phyloP scores from a whole-genome alignment of 768 basidiomycete species.

The Agaricus bisporus region DNA sequence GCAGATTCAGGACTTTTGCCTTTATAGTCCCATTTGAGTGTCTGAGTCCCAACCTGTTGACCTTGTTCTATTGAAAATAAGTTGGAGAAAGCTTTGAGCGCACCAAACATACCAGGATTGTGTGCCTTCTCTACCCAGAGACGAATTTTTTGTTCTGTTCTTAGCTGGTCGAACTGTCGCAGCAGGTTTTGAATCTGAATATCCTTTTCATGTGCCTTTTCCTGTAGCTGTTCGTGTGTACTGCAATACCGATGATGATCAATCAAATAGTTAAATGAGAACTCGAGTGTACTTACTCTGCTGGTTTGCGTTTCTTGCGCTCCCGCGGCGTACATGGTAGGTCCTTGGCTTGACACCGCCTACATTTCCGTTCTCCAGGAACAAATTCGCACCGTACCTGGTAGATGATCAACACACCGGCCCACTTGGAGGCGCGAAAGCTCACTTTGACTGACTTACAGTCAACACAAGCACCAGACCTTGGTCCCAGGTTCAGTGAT shows the following conservation, averaged over 20 bases:
- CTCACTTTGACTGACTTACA: conserved; percentile 52
- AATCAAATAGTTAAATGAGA: not conserved
- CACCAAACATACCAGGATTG: conserved; percentile 1
- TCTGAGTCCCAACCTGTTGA: not conserved
- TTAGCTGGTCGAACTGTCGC: conserved; percentile 35
- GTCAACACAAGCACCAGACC: conserved; percentile 48
- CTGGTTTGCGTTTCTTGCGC: conserved; percentile 53
- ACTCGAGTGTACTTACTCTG: conserved; percentile 34
- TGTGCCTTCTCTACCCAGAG: conserved; percentile 32
- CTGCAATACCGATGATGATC: conserved; percentile 19
- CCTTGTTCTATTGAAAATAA: too few species aligned
- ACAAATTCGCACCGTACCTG: conserved; percentile 50
- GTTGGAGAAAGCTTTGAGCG: not conserved
- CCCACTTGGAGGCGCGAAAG: too few species aligned
- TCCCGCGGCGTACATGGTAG: conserved; percentile 39
- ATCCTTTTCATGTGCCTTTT: conserved; percentile 39
- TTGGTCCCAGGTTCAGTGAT: conserved; percentile 13
- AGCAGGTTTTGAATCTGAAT: conserved; percentile 39
- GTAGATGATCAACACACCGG: not conserved
- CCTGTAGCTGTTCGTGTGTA: conserved; percentile 49
- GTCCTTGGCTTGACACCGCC: conserved; percentile 41
- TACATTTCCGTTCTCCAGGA: conserved; percentile 38
- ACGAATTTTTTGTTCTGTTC: conserved; percentile 32
- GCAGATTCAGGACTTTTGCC: conserved; percentile 32
- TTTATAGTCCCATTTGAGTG: conserved; percentile 19